Base-by-base conservation (phyloP, 2,329 filamentous ascomycete species). In the Trichoderma harzianum region DNA sequence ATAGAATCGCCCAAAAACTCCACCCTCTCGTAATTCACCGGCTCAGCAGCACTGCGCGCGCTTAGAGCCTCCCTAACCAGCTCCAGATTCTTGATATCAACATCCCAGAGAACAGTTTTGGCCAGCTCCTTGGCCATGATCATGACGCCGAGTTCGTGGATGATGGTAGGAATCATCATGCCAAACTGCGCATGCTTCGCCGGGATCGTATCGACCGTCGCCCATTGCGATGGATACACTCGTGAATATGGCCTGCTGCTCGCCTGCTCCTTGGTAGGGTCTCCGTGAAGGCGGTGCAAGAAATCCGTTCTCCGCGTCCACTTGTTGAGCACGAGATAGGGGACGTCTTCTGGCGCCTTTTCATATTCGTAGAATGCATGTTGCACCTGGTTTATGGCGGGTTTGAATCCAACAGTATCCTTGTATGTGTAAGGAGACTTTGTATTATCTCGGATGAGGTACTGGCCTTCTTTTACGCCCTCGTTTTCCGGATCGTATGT, bases 1-100 rank as follows among this genome's bases (percentile, higher is more conserved):
- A 97, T 85, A 0, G 90, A 90, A 77, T 98, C 95, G 0, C 96
- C 96, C 0, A 98, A 83, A 75, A 97, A 97, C 78, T 98, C 96
- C 0, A 97, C 83, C 3, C 92, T 86, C 76, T 98, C 92, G 78
- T 98, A 98, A 74, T 97, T 87, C 0, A 85, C 86, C 1, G 82
- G 79, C 62, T 90, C 89, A 3, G 80, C 78, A 0, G 93, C 89
- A 1, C 84, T 85, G 0, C 90, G 88, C 0, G 93, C 84, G 65
- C 88, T 92, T 64, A 97, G 91, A 1, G 95, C 94, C 11, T 89
- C 90, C 1, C 90, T 78, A 0, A 97, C 78, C 39, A 92, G 82
- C 0, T 82, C 80, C 3, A 88, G 74, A 74, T 92, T 80, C 0
- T 79, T 79, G 43, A 95, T 86, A 0, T 79, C 77, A 1, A 94